Conservation (phyloP, 2,329 filamentous ascomycete genomes). For the Ceratocystis variospora region DNA sequence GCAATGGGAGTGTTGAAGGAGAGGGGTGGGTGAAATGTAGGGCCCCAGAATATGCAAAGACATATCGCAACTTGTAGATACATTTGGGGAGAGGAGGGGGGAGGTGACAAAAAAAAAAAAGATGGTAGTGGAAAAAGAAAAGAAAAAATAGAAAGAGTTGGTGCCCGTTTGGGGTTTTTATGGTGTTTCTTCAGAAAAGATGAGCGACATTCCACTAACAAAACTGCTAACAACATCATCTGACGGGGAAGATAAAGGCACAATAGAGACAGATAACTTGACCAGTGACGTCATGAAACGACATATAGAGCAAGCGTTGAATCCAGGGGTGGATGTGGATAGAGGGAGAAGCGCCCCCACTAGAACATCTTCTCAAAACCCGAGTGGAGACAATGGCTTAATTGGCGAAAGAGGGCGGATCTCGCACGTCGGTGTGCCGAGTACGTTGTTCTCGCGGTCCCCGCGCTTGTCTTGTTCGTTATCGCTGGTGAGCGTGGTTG, state of each 20-base stretch:
- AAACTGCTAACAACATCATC: background rate
- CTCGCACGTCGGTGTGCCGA: conserved; percentile 27
- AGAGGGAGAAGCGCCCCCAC: background rate
- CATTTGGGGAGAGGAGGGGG: no score
- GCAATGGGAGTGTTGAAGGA: background rate
- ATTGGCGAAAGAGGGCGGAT: conserved; percentile 50
- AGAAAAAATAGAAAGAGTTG: background rate
- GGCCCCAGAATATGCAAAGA: background rate
- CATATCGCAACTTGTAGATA: no score
- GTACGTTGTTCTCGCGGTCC: background rate
- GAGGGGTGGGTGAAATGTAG: background rate
- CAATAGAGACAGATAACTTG: background rate
- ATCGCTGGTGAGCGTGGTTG: conserved; percentile 35
- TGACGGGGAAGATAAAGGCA: background rate
- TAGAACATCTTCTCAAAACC: conserved; percentile 33
- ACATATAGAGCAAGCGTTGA: background rate
- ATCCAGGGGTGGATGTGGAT: background rate
- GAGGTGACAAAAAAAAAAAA: background rate
- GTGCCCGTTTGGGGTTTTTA: background rate
- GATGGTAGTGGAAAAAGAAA: conserved; percentile 12
- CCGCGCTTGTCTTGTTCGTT: conserved; percentile 28
- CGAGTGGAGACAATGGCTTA: conserved; percentile 49
- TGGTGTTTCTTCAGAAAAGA: background rate
- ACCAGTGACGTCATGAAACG: conserved; percentile 2
- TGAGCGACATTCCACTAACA: background rate